Evolutionary conservation across 345 rosid genomes (phyloP), one percentile per base, ranked within the genome.

Genomic region (Populus pruinosa): DNA sequence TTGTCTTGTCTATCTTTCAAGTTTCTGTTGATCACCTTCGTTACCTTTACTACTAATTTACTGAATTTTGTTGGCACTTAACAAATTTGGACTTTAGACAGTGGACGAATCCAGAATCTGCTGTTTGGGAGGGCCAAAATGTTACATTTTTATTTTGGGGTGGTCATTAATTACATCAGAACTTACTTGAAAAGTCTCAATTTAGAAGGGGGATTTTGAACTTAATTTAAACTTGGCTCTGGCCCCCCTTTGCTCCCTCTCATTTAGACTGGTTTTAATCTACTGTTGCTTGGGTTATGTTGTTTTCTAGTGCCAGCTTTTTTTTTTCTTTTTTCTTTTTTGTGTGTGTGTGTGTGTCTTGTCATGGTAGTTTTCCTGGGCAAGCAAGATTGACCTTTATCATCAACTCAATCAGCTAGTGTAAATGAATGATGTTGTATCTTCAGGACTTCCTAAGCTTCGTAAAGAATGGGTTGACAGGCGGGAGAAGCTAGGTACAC

Each of bases 401-500:
- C 44, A 38, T 71, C 47, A n/a, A 74, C 27, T 74, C 70, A 23
- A 59, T 13, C 29, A 59, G 43, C 77, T 33, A 77, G 78, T 59
- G 64, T 59, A 59, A 59, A 29, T 77, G 55, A 67, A 23, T 77
- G 44, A 33, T 50, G 50, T 53, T 79, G 27, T n/a, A 20, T 33
- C 77, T 87, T 80, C 86, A 96, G 99, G 99, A 73, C 98, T 96
- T 74, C 89, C 95, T 73, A 91, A 91, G 79, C 88, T 92, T 87
- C 89, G 97, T 38, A 88, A 91, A 77, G 97, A 91, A 64, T 92
- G 98, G 99, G 80, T 96, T 70, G 97, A 92, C 77, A 81, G 88
- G 61, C 86, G 97, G 20, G 94, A 92, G 86, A 96, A 87, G 85
- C 75, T 88, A 47, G 96, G 92, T 66, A 72, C 84, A 81, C 97